phyloP scores from a whole-genome alignment of 2,329 filamentous ascomycete genomes.

The Fusarium nanum region DNA sequence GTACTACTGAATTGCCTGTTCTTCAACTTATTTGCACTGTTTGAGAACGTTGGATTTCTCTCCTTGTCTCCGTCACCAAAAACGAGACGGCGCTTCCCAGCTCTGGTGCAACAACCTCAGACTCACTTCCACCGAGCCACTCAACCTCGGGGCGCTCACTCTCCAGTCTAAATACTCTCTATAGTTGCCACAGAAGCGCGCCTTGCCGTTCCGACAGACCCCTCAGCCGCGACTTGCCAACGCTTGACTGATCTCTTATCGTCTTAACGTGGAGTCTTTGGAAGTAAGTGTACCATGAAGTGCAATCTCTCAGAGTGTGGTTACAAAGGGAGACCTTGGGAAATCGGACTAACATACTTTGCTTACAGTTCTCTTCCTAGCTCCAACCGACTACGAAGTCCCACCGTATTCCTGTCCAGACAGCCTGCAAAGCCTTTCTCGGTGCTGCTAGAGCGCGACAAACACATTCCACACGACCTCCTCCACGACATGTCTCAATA shows the following conservation, averaged over 20 bases:
- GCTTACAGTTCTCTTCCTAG: not conserved
- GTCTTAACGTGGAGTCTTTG: not conserved
- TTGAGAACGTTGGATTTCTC: not conserved
- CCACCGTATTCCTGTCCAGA: not conserved
- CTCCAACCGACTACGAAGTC: not conserved
- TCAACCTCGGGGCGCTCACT: not conserved
- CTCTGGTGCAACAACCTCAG: not conserved
- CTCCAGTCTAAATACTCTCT: not conserved
- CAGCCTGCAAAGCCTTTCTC: not conserved
- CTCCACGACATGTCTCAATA: too few species aligned
- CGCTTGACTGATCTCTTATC: not conserved
- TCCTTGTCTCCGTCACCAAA: not conserved
- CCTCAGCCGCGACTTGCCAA: not conserved
- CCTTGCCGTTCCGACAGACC: not conserved
- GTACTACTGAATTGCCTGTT: not conserved
- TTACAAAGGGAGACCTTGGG: not conserved
- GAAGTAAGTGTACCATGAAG: not conserved
- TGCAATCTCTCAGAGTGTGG: not conserved
- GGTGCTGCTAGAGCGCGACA: not conserved
- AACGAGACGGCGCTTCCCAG: not conserved
- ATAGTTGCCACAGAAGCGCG: not conserved
- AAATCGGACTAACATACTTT: not conserved
- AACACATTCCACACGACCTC: not conserved
- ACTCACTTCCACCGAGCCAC: not conserved
- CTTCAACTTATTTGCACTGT: not conserved